phyloP scores from a whole-genome alignment of 805 yeast species.

The Candida verbasci region DNA sequence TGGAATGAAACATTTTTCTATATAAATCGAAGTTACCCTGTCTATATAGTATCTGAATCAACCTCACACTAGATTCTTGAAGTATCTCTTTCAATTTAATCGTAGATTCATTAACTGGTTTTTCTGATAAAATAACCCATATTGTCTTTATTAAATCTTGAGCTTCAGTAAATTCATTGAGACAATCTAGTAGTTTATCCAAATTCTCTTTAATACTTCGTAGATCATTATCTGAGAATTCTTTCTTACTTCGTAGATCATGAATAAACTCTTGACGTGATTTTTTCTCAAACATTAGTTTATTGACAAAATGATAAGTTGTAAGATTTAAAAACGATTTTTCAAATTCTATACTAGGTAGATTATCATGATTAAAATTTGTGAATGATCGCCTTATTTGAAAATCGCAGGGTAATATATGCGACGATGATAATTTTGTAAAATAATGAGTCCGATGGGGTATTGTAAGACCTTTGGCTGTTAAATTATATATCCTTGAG shows the following conservation, averaged over 20 bases:
- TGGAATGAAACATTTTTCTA: neutral
- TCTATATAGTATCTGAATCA: conserved; percentile 1
- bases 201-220: neutral
- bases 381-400: neutral
- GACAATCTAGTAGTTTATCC: conserved; percentile 1
- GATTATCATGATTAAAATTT: conserved; percentile 3
- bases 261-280: neutral
- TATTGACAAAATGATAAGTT: conserved; percentile 1
- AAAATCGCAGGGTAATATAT: neutral
- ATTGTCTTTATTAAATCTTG: conserved; percentile 1
- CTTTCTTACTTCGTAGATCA: conserved; percentile 1
- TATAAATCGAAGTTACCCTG: conserved; percentile 1
- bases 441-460: neutral
- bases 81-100: neutral
- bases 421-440: neutral
- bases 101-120: neutral
- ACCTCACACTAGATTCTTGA: neutral
- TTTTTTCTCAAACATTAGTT: neutral
- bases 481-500: neutral
- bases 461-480: neutral
- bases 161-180: conserved; percentile 3
- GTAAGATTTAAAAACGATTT: conserved; percentile 5
- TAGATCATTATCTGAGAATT: neutral
- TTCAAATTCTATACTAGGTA: conserved; percentile 3
- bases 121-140: conserved; percentile 1